Percentiles rank a stretch among this genome's conserved stretches.
phyloP scores from a whole-genome alignment of 1,284 basidiomycete species.

The Coniophora puteana region DNA sequence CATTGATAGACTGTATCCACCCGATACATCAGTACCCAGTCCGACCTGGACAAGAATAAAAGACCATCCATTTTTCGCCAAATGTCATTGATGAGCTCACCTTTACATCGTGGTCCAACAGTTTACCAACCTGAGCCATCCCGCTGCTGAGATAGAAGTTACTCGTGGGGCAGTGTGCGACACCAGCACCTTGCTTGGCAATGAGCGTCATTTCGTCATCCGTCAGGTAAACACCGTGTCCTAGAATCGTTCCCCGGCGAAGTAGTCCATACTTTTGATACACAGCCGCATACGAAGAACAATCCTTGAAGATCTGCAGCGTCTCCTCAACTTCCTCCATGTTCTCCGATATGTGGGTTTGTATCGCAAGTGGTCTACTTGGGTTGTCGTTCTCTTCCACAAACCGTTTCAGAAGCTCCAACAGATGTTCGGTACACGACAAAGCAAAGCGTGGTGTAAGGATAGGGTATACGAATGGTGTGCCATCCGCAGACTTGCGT shows the following conservation, averaged over 20 bases:
- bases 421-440: slow-evolving; percentile 78
- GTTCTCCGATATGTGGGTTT: slow-evolving; percentile 95
- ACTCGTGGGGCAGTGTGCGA: slow-evolving; percentile 92
- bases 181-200: slow-evolving; percentile 62
- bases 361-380: slow-evolving; percentile 67
- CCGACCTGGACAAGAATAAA: slow-evolving; percentile 58
- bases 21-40: slow-evolving; percentile 88
- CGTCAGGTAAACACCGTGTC: slow-evolving; percentile 85
- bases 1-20: slow-evolving; percentile 86
- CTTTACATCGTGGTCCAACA: slow-evolving; percentile 85
- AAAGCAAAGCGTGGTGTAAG: slow-evolving; percentile 96
- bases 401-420: slow-evolving; percentile 56
- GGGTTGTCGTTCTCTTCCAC: slow-evolving; percentile 35
- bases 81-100: slow-evolving; percentile 33
- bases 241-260: slow-evolving; percentile 79
- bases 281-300: slow-evolving; percentile 66
- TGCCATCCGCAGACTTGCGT: slow-evolving; percentile 26
- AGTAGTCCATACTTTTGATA: slow-evolving; percentile 84
- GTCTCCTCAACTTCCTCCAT: slow-evolving; percentile 69
- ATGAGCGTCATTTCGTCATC: slow-evolving; percentile 75
- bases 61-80: background rate
- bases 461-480: slow-evolving; percentile 78
- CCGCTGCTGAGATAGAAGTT: slow-evolving; percentile 92
- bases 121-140: slow-evolving; percentile 72
- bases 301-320: slow-evolving; percentile 59